Conservation (phyloP, 192 early-diverging fungal species). For the Linnemannia hyalina region DNA sequence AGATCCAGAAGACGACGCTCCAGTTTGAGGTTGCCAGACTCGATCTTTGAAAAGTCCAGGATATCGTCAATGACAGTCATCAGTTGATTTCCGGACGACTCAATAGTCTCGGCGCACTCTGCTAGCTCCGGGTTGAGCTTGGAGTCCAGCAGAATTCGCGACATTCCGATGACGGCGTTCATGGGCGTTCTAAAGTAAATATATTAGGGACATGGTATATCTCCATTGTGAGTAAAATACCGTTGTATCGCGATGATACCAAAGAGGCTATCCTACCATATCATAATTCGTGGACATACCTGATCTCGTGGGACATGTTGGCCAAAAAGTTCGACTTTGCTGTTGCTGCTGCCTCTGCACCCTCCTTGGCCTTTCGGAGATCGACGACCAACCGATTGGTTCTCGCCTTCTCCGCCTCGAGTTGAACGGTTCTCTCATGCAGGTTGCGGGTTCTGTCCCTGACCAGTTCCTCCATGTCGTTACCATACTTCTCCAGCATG, state of each 20-base stretch:
- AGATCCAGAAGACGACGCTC: slow-evolving; percentile 74
- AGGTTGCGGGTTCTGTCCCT: slow-evolving; percentile 55
- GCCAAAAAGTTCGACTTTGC: slow-evolving; percentile 76
- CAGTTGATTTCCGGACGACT: slow-evolving; percentile 58
- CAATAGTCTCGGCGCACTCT: slow-evolving; percentile 68
- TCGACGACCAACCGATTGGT: slow-evolving; percentile 55
- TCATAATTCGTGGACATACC: not conserved
- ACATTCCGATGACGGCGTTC: slow-evolving; percentile 82
- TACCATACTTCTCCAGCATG: slow-evolving; percentile 61
- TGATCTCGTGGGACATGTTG: slow-evolving; percentile 79
- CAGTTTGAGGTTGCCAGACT: slow-evolving; percentile 80
- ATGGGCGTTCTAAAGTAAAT: slow-evolving; percentile 74
- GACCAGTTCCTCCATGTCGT: slow-evolving; percentile 62
- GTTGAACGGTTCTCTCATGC: slow-evolving; percentile 56
- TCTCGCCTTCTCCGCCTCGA: slow-evolving; percentile 59
- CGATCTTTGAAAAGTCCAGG: slow-evolving; percentile 83
- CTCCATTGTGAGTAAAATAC: not conserved
- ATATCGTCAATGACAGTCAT: slow-evolving; percentile 65
- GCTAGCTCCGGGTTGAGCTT: slow-evolving; percentile 77
- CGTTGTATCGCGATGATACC: not conserved
- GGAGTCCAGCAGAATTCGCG: slow-evolving; percentile 75
- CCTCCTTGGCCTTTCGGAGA: slow-evolving; percentile 62
- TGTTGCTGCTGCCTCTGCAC: slow-evolving; percentile 61
- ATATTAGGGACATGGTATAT: slow-evolving; percentile 5
- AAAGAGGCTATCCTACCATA: not conserved